A percentile compares a stretch with the other conserved stretches of the same genome.
Conservation (phyloP, 2,329 filamentous ascomycete genomes). For the Escovopsis sp. region DNA sequence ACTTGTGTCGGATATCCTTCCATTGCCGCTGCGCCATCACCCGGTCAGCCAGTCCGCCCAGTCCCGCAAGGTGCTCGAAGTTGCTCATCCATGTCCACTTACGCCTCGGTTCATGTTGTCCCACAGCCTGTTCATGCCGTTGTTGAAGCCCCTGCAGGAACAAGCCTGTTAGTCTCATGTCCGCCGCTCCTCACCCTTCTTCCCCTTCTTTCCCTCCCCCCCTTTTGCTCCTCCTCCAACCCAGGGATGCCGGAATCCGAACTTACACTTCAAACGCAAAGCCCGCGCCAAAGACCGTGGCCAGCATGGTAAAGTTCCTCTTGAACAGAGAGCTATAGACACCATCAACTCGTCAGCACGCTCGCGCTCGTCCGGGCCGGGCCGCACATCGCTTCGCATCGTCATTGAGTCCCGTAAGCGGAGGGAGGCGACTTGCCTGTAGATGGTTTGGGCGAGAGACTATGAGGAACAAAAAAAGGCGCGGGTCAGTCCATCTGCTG, state of each 20-base stretch:
- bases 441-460: constrained; percentile 24
- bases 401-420: neutral
- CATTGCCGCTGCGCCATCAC: constrained; percentile 68
- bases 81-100: constrained; percentile 28
- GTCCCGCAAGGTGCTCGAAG: too few relatives aligned
- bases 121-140: constrained; percentile 72
- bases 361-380: constrained; percentile 5
- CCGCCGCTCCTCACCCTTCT: neutral
- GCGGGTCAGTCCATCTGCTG: constrained; percentile 19
- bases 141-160: constrained; percentile 60
- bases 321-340: constrained; percentile 60
- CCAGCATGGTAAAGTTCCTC: constrained; percentile 78
- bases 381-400: neutral
- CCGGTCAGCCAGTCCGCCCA: constrained; percentile 13
- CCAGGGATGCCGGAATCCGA: too few relatives aligned
- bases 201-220: constrained; percentile 3
- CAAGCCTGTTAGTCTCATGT: constrained; percentile 16
- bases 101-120: constrained; percentile 84
- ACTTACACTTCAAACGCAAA: constrained; percentile 90
- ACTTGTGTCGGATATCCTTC: constrained; percentile 95
- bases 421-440: constrained; percentile 21
- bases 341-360: constrained; percentile 11
- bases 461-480: constrained; percentile 12
- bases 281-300: constrained; percentile 69
- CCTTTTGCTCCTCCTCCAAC: too few relatives aligned